Conservation (phyloP, 163 green algal genomes). For the Scenedesmus sp. region DNA sequence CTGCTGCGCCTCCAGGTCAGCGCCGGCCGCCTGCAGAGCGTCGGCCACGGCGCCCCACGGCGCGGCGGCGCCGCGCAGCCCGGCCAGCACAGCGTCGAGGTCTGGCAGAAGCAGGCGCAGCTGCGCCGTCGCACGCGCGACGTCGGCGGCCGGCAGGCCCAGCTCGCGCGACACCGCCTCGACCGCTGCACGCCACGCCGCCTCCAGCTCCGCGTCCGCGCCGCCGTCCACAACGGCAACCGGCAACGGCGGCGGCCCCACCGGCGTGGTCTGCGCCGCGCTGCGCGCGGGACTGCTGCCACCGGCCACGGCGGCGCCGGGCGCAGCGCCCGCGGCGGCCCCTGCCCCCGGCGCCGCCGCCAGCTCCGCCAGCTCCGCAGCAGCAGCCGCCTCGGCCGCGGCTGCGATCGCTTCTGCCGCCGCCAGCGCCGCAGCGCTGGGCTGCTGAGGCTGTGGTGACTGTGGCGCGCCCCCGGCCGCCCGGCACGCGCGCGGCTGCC, state of each 20-base stretch:
- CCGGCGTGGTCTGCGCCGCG: no score
- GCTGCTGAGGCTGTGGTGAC: not conserved
- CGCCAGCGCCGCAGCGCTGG: slow-evolving; percentile 1
- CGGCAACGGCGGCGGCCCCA: no score
- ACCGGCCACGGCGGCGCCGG: slow-evolving; percentile 7
- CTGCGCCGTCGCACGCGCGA: not conserved
- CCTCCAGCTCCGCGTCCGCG: slow-evolving; percentile 16
- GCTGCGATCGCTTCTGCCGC: slow-evolving; percentile 21
- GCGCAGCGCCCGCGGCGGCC: not conserved
- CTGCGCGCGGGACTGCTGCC: no score
- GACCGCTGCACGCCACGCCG: slow-evolving; percentile 13
- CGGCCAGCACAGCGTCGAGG: slow-evolving; percentile 1
- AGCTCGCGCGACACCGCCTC: slow-evolving; percentile 4
- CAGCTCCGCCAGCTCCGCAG: not conserved
- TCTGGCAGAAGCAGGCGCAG: slow-evolving; percentile 36
- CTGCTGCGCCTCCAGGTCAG: slow-evolving; percentile 6
- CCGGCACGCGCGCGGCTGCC: not conserved
- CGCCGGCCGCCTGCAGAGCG: not conserved
- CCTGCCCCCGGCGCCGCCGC: not conserved
- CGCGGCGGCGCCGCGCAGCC: not conserved
- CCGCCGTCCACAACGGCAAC: no score
- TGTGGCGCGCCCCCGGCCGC: no score
- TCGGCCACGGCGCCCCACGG: not conserved
- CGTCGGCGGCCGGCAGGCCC: not conserved
- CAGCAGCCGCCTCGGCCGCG: slow-evolving; percentile 22